Base-by-base conservation (phyloP, 495 filamentous ascomycete species). In the Tuber brumale region DNA sequence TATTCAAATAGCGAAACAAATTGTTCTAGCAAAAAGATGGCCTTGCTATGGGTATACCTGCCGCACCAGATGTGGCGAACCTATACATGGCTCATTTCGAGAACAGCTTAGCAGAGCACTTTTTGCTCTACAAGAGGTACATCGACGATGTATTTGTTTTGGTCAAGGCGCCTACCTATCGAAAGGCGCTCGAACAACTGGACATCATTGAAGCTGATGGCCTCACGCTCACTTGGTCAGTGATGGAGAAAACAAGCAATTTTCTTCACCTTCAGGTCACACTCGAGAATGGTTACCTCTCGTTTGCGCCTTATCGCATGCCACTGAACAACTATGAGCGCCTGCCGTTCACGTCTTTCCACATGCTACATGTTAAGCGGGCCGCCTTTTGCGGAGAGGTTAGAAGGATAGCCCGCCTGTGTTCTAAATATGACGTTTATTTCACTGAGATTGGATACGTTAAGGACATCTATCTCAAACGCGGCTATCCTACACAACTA, bases 81-180 rank as follows among this genome's bases (percentile, higher is more conserved):
- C 51, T 74, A 7, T 74, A 74, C 23, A 66, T 19, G 72, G 6
- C 0, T 19, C 5, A 48, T 5, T 48, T 48, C 6, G 19, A 48
- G 23, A 19, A 48, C 16, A 7, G 1, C 18, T 48, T 48, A 6
- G 19, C 18, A 12, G 18, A 12, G 3, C 21, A 16, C 21, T 48
- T 23, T 23, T 7, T 19, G 0, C 1, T 69, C 8, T 43, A 66
- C 42, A 74, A 44, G 0, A 9, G 72, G 0, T 74, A 74, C 31
- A 74, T 74, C 3, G 72, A 74, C 1, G 72, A 74, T 74, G 44
- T 74, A 3, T 69, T 74, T 27, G 35, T 42, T 1, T 23, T 74
- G 19, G 23, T 74, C 0, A 48, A 74, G 14, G 51, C 72, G 0
- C 9, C 48, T 0, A 18, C 37, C 1, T 10, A 8, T 0, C 31